phyloP scores from a whole-genome alignment of 768 basidiomycete species.

The Pulveroboletus ravenelii region DNA sequence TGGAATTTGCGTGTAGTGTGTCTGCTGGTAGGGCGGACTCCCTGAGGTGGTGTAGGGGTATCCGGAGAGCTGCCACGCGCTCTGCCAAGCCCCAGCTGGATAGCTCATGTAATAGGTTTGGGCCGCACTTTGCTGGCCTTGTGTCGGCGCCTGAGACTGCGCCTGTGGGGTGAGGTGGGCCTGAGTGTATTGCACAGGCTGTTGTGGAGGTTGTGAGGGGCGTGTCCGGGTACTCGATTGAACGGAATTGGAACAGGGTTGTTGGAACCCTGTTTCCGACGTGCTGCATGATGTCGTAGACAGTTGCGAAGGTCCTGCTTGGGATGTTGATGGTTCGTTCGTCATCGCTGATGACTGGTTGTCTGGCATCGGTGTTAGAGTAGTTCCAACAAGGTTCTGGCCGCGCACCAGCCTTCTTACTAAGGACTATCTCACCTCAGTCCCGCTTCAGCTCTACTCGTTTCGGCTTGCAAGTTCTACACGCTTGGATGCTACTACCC shows the following conservation, averaged over 20 bases:
- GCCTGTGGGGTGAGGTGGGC: slow-evolving; percentile 16
- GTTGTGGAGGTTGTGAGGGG: slow-evolving; percentile 17
- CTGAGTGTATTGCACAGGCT: slow-evolving; percentile 19
- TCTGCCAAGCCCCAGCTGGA: slow-evolving; percentile 31
- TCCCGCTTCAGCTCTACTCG: not conserved
- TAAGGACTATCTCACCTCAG: too few species aligned
- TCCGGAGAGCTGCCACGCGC: slow-evolving; percentile 31
- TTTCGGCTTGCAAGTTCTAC: not conserved
- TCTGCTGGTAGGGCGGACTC: slow-evolving; percentile 29
- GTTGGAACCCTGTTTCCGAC: slow-evolving; percentile 7
- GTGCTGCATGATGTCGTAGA: slow-evolving; percentile 5
- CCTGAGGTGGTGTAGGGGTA: slow-evolving; percentile 30
- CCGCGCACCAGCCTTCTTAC: too few species aligned
- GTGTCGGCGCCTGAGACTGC: slow-evolving; percentile 16
- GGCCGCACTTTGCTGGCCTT: slow-evolving; percentile 24
- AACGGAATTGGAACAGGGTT: slow-evolving; percentile 11
- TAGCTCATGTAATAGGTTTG: slow-evolving; percentile 34
- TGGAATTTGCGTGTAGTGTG: slow-evolving; percentile 32
- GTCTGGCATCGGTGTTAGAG: not conserved
- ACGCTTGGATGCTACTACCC: too few species aligned
- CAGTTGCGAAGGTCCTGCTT: slow-evolving; percentile 36
- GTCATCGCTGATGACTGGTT: slow-evolving; percentile 27
- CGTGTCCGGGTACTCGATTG: slow-evolving; percentile 12
- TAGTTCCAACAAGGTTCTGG: not conserved
- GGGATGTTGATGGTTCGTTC: slow-evolving; percentile 38